These are phyloP conservation scores for Barnettozyma sp. DNA, from an alignment of 805 yeast species.

Conservation along the genomic window DNA sequence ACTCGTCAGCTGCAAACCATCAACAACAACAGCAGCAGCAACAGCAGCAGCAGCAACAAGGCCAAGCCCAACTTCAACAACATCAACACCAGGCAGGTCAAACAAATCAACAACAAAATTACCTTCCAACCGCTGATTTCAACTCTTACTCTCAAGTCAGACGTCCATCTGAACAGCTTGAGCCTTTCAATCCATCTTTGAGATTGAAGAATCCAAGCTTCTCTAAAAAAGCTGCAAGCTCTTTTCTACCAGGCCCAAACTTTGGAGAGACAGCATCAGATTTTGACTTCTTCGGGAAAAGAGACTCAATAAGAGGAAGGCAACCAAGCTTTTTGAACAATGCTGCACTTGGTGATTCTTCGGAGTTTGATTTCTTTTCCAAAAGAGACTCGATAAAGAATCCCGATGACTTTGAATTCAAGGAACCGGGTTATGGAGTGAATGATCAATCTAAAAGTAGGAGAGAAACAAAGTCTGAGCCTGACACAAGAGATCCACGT, in stretches of 20 bases:
- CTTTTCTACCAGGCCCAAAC: constrained; percentile 11
- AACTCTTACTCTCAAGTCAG: constrained; percentile 27
- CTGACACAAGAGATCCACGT: constrained; percentile 13
- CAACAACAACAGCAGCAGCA: constrained; percentile 3
- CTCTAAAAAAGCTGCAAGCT: constrained; percentile 15
- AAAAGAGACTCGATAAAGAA: constrained; percentile 25
- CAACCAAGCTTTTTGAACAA: constrained; percentile 24
- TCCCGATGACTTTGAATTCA: constrained; percentile 12
- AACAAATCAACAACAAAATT: constrained; percentile 5
- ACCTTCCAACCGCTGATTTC: constrained; percentile 15
- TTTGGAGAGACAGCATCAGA: constrained; percentile 16
- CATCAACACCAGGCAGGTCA: constrained; percentile 2
- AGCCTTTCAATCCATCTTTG: constrained; percentile 37
- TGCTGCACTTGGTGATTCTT: constrained; percentile 17
- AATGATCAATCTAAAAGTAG: constrained; percentile 3
- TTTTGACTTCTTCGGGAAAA: constrained; percentile 23
- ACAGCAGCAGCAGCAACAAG: constrained; percentile 3
- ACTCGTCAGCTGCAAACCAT: constrained; percentile 5
- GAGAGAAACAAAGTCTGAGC: constrained; percentile 20
- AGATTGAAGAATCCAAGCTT: constrained; percentile 25
- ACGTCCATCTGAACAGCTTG: constrained; percentile 45
- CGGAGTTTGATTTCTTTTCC: constrained; percentile 24
- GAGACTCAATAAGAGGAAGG: constrained; percentile 23
- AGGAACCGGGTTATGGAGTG: constrained; percentile 8
- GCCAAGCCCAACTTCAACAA: constrained; percentile 5